Conservation (phyloP, 371 early-diverging fungal species). For the Mucor ambiguus region DNA sequence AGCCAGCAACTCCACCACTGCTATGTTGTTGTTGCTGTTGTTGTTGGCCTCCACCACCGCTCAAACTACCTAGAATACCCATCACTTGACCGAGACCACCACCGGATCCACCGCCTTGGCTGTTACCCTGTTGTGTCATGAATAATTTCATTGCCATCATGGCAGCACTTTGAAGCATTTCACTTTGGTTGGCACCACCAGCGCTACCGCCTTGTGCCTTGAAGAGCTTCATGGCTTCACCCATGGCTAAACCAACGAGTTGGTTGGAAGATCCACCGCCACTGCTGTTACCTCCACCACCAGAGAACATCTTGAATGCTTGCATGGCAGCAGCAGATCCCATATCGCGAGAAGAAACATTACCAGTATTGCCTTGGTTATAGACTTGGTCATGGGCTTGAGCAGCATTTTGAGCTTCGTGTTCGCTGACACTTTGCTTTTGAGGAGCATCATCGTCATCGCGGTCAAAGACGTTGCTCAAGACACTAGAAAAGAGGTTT, state of each 20-base stretch:
- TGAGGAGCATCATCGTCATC: conserved; percentile 38
- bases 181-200: conserved; percentile 23
- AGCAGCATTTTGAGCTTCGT: conserved; percentile 37
- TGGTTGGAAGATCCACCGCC: conserved; percentile 26
- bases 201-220: conserved; percentile 28
- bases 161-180: conserved; percentile 36
- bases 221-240: conserved; percentile 53
- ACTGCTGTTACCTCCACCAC: conserved; percentile 31
- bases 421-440: conserved; percentile 23
- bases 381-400: conserved; percentile 43
- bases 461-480: conserved; percentile 27
- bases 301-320: conserved; percentile 51
- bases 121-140: conserved; percentile 19
- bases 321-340: conserved; percentile 55
- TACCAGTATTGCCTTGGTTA: conserved; percentile 25
- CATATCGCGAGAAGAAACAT: conserved; percentile 41
- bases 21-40: conserved; percentile 12
- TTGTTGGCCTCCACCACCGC: conserved; percentile 21
- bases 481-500: conserved; percentile 32
- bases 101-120: conserved; percentile 3
- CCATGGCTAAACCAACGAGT: conserved; percentile 52
- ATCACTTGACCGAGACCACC: conserved; percentile 23
- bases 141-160: conserved; percentile 35
- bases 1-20: conserved; percentile 21
- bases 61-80: conserved; percentile 24